Evolutionary conservation across 1,284 basidiomycete species (phyloP), one percentile per base, ranked within the genome.

Genomic region (Trametes sp.): DNA sequence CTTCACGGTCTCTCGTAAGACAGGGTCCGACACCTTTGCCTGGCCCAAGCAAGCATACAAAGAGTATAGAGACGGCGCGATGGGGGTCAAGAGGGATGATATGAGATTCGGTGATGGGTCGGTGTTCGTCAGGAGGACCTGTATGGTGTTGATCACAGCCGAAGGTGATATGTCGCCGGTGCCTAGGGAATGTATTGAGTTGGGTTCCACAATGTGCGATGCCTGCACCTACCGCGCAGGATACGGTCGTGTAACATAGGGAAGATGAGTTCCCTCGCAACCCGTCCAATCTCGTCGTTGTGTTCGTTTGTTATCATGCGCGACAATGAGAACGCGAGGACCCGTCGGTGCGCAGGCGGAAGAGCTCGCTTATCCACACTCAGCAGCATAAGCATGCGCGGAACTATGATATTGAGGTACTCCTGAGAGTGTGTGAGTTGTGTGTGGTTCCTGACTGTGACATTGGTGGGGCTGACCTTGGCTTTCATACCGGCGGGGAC

Each of bases 21-120:
- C 73, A 0, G 90, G 88, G 71, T 93, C 89, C 2, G 87, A 81
- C 2, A 85, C 83, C 66, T 84, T 87, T 24, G 75, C 71, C 11
- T 74, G 75, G 24, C 85, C 81, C 21, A 95, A 71, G 57, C 86
- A 77, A 51, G 80, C 81, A 5, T 83, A 75, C 4, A 96, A 79
- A 1, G 87, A 81, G 73, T 94, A 94, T 2, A 96, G 73, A 1
- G 86, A 77, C 0, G 88, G 77, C 0, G 91, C 70, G 49, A 95
- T 85, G 0, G 93, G 90, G 2, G 87, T 86, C 16, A 96, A 75
- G 7, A 95, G 70, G 16, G 78, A 75, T 0, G 87, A 82, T 49
- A 93, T 83, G 41, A 93, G 81, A 2, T 78, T 75, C 0, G 92
- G 89, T 1, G 91, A 89, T 3, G 93, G 93, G 64, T 95, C 93